These are phyloP conservation scores for Annulohypoxylon nitens DNA, from an alignment of 495 filamentous ascomycete genomes.

Conservation along the genomic window DNA sequence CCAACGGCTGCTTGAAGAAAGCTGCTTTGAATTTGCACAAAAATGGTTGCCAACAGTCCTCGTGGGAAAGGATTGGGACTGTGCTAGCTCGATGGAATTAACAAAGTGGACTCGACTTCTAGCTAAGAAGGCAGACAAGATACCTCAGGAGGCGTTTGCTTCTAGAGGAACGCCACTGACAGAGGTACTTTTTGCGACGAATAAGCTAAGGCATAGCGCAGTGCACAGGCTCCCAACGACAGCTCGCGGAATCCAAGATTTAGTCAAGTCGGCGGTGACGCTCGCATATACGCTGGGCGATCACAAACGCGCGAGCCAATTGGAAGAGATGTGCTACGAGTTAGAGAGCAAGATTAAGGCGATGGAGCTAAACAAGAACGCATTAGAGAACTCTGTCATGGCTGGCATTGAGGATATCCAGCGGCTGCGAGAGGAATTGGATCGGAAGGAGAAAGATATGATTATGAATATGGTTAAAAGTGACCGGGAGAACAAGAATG, in stretches of 20 bases:
- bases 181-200: slow-evolving; percentile 48
- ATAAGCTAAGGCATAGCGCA: slow-evolving; percentile 53
- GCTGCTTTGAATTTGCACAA: slow-evolving; percentile 56
- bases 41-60: slow-evolving; percentile 54
- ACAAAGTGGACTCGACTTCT: slow-evolving; percentile 54
- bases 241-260: slow-evolving; percentile 47
- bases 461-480: slow-evolving; percentile 46
- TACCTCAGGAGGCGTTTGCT: slow-evolving; percentile 43
- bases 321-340: slow-evolving; percentile 55
- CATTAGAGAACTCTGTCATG: slow-evolving; percentile 51
- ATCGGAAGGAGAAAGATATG: slow-evolving; percentile 50
- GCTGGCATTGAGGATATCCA: slow-evolving; percentile 50
- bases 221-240: slow-evolving; percentile 54
- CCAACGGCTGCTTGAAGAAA: slow-evolving; percentile 57
- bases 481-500: slow-evolving; percentile 51
- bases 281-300: slow-evolving; percentile 52
- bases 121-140: slow-evolving; percentile 43
- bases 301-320: slow-evolving; percentile 48
- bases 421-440: slow-evolving; percentile 51
- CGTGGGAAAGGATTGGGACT: slow-evolving; percentile 51
- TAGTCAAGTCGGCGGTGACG: slow-evolving; percentile 50
- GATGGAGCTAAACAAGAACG: slow-evolving; percentile 59
- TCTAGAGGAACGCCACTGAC: slow-evolving; percentile 29
- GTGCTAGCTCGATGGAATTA: slow-evolving; percentile 57
- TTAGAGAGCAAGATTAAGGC: slow-evolving; percentile 53